Percentiles rank a stretch among this genome's conserved stretches.
These are phyloP conservation scores for Vanrija pseudolonga DNA, from an alignment of 1,284 basidiomycete species.

Conservation along the genomic window DNA sequence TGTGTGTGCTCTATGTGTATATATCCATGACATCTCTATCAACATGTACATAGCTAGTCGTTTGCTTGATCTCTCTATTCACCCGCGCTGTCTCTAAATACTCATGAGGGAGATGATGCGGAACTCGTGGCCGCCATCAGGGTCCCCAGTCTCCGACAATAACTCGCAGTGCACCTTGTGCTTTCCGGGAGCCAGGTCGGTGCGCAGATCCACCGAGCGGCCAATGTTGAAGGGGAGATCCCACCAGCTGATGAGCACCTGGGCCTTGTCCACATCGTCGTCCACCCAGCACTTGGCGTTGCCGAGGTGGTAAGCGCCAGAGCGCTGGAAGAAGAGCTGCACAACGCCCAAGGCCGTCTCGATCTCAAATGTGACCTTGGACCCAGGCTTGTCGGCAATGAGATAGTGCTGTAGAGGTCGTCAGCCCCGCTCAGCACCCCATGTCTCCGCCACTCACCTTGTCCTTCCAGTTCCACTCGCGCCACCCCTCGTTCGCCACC, in stretches of 20 bases:
- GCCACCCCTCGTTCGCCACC: constrained; percentile 27
- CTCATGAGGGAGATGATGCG: constrained; percentile 39
- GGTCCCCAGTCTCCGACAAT: constrained; percentile 32
- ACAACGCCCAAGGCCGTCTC: constrained; percentile 32
- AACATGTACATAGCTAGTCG: too few relatives aligned
- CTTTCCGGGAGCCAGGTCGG: constrained; percentile 27
- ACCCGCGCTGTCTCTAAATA: neutral
- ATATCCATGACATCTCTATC: too few relatives aligned
- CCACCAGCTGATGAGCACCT: neutral
- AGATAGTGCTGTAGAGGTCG: constrained; percentile 23
- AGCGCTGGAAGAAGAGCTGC: constrained; percentile 31
- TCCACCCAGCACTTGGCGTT: constrained; percentile 41
- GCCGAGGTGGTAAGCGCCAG: constrained; percentile 30
- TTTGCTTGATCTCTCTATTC: too few relatives aligned
- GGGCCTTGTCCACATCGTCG: constrained; percentile 19
- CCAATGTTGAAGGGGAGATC: neutral
- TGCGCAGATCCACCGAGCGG: constrained; percentile 17
- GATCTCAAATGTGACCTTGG: constrained; percentile 30
- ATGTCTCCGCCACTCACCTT: constrained; percentile 14
- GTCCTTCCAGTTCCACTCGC: constrained; percentile 36
- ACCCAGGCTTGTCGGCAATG: constrained; percentile 31
- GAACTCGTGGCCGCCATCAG: constrained; percentile 37
- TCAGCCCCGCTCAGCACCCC: too few relatives aligned
- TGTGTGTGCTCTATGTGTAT: too few relatives aligned
- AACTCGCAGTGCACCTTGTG: constrained; percentile 38